Percentiles rank a stretch among this genome's conserved stretches.
phyloP scores from a whole-genome alignment of 345 rosid species.

The Nephelium lappaceum region DNA sequence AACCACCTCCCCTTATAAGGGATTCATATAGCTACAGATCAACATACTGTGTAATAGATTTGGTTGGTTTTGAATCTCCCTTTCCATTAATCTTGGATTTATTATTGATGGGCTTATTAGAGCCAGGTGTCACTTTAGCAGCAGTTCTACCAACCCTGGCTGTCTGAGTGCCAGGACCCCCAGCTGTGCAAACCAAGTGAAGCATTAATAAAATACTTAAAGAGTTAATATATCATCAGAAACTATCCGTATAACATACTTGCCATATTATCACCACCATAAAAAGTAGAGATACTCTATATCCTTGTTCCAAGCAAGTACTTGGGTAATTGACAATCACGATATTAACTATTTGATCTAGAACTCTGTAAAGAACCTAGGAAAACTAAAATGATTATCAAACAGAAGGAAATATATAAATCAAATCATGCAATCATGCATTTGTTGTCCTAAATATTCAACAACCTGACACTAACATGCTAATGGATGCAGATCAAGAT shows the following conservation, averaged over 20 bases:
- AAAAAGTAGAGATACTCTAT: neutral
- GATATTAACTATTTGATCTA: neutral
- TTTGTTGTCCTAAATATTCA: neutral
- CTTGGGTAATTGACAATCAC: neutral
- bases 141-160: conserved; percentile 39
- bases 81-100: conserved; percentile 37
- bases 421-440: neutral
- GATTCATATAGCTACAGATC: conserved; percentile 22
- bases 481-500: neutral
- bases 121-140: conserved; percentile 36
- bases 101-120: conserved; percentile 37
- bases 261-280: neutral
- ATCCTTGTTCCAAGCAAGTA: neutral
- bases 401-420: neutral
- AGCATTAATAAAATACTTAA: conserved; percentile 3
- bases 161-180: conserved; percentile 33
- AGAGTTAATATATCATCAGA: neutral
- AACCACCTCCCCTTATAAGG: neutral
- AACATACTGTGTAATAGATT: conserved; percentile 36
- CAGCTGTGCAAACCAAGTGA: conserved; percentile 34
- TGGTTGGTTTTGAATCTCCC: conserved; percentile 33
- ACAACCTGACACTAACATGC: too few species aligned
- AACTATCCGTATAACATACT: neutral
- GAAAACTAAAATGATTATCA: neutral
- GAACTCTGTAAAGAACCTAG: neutral